Conservation (phyloP, 139 green algal species). For the Pleodorina starrii region DNA sequence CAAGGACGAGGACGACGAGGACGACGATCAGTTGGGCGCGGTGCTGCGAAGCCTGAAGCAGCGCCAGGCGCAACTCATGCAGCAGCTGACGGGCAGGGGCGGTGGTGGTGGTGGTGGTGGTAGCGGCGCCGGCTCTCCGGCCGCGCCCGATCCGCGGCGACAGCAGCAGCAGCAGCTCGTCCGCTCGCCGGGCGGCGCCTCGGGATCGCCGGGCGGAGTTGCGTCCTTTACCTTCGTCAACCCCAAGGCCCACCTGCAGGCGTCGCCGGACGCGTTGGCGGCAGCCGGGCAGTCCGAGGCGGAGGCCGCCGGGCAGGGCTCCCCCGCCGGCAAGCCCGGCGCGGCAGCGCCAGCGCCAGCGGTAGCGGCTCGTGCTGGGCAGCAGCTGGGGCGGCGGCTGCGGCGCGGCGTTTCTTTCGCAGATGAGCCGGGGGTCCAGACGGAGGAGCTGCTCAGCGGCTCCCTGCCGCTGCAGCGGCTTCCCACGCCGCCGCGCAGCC, state of each 20-base stretch:
- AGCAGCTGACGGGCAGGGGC: not conserved
- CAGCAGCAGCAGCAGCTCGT: not conserved
- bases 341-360: too few species aligned
- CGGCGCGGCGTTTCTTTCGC: slow-evolving; percentile 29
- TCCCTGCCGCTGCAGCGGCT: not conserved
- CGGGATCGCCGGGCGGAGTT: not conserved
- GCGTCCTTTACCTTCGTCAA: slow-evolving; percentile 14
- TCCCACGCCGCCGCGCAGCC: not conserved
- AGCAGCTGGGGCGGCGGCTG: not conserved
- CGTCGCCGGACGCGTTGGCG: not conserved
- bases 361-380: too few species aligned
- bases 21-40: not conserved
- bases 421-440: not conserved
- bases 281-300: not conserved
- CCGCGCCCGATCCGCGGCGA: too few species aligned
- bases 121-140: not conserved
- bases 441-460: not conserved
- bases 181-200: not conserved
- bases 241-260: not conserved
- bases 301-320: not conserved
- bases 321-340: too few species aligned
- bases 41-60: slow-evolving; percentile 22
- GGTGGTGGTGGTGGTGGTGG: not conserved
- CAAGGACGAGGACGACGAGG: not conserved
- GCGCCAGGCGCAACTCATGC: slow-evolving; percentile 12